Percentiles rank a stretch among this genome's conserved stretches.
Conservation (phyloP, 202 grass and related monocot species). For the Brachypodium distachyon region DNA sequence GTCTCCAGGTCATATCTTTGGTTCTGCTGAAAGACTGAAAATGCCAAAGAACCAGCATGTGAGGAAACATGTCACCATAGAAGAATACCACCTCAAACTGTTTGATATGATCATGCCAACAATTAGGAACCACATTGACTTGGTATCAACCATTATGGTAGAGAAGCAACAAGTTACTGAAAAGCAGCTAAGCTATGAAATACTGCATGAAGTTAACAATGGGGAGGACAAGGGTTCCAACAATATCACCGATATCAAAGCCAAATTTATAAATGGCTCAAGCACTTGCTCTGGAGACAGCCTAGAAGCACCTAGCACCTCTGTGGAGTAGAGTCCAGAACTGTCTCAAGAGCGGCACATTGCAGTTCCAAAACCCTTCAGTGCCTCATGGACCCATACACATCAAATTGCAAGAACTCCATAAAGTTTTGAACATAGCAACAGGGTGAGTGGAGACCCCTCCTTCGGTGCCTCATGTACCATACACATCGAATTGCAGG, state of each 20-base stretch:
- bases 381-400: background rate
- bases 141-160: slow-evolving; percentile 11
- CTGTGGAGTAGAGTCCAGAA: slow-evolving; percentile 7
- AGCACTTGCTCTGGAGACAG: slow-evolving; percentile 31
- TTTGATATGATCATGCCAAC: slow-evolving; percentile 16
- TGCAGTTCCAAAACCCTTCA: slow-evolving; percentile 10
- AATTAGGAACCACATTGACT: slow-evolving; percentile 29
- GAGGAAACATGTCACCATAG: slow-evolving; percentile 35
- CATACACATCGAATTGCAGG: slow-evolving; percentile 26
- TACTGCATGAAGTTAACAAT: slow-evolving; percentile 40
- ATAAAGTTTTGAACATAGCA: background rate
- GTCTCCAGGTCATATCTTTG: slow-evolving; percentile 72
- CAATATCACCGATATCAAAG: slow-evolving; percentile 41
- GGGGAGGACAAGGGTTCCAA: slow-evolving; percentile 53
- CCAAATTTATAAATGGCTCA: slow-evolving; percentile 23
- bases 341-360: background rate
- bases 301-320: slow-evolving; percentile 35
- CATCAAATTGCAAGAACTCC: no score
- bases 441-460: background rate
- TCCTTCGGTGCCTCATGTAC: slow-evolving; percentile 3
- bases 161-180: slow-evolving; percentile 23
- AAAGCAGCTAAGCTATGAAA: slow-evolving; percentile 20
- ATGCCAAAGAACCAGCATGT: slow-evolving; percentile 40
- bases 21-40: slow-evolving; percentile 85
- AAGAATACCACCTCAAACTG: slow-evolving; percentile 25